Conservation (phyloP, 345 rosid species). For the Gynandropsis gynandra region DNA sequence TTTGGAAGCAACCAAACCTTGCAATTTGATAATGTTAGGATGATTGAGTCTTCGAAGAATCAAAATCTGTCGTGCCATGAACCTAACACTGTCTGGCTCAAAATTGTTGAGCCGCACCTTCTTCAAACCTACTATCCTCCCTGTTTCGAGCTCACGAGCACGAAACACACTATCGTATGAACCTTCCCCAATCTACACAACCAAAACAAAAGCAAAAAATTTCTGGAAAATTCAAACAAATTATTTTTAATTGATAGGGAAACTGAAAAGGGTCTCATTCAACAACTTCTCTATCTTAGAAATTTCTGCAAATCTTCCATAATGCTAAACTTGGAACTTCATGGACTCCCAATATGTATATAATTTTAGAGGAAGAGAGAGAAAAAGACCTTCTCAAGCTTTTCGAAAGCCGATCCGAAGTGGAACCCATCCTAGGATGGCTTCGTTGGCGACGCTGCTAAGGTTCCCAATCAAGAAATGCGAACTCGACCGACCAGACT, state of each 20-base stretch:
- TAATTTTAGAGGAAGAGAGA: too few species aligned
- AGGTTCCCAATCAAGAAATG: slow-evolving; percentile 49
- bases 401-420: too few species aligned
- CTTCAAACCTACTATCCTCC: slow-evolving; percentile 83
- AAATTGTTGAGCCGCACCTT: slow-evolving; percentile 89
- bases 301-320: too few species aligned
- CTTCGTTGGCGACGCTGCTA: too few species aligned
- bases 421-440: too few species aligned
- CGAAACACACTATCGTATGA: slow-evolving; percentile 94
- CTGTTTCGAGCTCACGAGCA: slow-evolving; percentile 66
- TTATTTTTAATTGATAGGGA: too few species aligned
- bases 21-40: slow-evolving; percentile 82
- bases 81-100: slow-evolving; percentile 96
- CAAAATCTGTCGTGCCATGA: slow-evolving; percentile 95
- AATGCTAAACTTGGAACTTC: too few species aligned
- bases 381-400: too few species aligned
- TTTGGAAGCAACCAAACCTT: slow-evolving; percentile 89
- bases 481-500: slow-evolving; percentile 59
- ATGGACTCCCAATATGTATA: too few species aligned
- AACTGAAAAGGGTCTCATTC: too few species aligned
- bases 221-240: too few species aligned
- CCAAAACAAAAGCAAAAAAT: slow-evolving; percentile 4
- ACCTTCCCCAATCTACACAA: slow-evolving; percentile 80
- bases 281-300: too few species aligned
- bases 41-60: slow-evolving; percentile 85